Conservation (phyloP, 2,329 filamentous ascomycete species). For the Endoconidiophora laricicola region DNA sequence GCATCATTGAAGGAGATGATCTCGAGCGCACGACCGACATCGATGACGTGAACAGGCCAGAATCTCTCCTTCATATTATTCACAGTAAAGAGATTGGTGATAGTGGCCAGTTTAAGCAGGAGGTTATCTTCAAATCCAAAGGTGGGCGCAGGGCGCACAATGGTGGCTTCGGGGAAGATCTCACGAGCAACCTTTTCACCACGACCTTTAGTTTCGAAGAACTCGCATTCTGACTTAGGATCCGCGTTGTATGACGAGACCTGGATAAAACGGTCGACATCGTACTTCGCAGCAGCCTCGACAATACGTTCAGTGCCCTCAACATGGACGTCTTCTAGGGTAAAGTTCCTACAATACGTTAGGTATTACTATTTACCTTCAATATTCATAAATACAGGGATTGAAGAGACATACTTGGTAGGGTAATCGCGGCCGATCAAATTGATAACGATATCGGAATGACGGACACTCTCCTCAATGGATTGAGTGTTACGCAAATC, state of each 20-base stretch:
- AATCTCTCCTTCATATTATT: conserved; percentile 90
- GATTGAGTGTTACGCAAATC: conserved; percentile 88
- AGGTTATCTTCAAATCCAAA: conserved; percentile 93
- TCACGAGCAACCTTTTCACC: conserved; percentile 70
- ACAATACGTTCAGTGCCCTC: conserved; percentile 85
- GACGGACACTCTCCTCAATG: conserved; percentile 89
- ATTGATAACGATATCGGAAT: conserved; percentile 97
- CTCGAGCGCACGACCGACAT: conserved; percentile 79
- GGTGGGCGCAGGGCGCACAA: conserved; percentile 82
- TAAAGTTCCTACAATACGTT: conserved; percentile 60
- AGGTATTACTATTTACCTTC: conserved; percentile 15
- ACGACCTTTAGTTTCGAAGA: conserved; percentile 76
- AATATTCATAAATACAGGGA: conserved; percentile 14
- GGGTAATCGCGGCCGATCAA: conserved; percentile 86
- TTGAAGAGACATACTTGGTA: conserved; percentile 53
- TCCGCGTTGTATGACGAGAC: conserved; percentile 88
- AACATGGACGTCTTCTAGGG: conserved; percentile 79
- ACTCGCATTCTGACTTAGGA: conserved; percentile 66
- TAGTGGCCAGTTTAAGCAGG: conserved; percentile 66
- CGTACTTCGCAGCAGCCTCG: conserved; percentile 92
- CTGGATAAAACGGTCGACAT: conserved; percentile 91
- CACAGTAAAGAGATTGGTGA: conserved; percentile 68
- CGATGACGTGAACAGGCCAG: conserved; percentile 84
- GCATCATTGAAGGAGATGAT: conserved; percentile 79
- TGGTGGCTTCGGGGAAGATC: conserved; percentile 93